A percentile compares a stretch with the other conserved stretches of the same genome.
Conservation (phyloP, 1,284 basidiomycete genomes). For the Tranzscheliella williamsii region DNA sequence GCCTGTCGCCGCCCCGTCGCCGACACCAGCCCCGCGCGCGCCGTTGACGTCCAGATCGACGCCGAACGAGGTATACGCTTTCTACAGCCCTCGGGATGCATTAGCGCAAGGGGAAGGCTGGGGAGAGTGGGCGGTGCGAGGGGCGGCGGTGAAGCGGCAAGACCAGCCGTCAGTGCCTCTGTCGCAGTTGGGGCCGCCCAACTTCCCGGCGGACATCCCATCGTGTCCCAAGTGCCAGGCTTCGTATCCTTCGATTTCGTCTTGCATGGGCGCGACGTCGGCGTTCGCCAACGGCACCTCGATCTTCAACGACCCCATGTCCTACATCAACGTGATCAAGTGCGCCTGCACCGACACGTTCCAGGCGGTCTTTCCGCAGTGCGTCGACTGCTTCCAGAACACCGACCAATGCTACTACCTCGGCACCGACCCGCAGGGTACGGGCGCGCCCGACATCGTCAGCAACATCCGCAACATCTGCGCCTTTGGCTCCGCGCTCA, state of each 20-base stretch:
- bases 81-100: slow-evolving; percentile 26
- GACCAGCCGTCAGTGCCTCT: slow-evolving; percentile 39
- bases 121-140: not conserved
- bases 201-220: slow-evolving; percentile 39
- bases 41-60: slow-evolving; percentile 20
- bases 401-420: slow-evolving; percentile 47
- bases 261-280: slow-evolving; percentile 40
- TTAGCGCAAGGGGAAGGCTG: not conserved
- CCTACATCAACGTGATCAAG: slow-evolving; percentile 65
- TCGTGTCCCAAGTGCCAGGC: slow-evolving; percentile 47
- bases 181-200: slow-evolving; percentile 29
- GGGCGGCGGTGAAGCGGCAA: slow-evolving; percentile 6
- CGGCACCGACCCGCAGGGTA: slow-evolving; percentile 49
- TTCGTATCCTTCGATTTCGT: slow-evolving; percentile 37
- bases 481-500: slow-evolving; percentile 33
- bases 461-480: slow-evolving; percentile 48
- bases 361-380: slow-evolving; percentile 71
- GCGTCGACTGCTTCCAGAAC: slow-evolving; percentile 67
- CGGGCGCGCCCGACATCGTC: slow-evolving; percentile 35
- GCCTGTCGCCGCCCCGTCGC: no score
- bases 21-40: slow-evolving; percentile 19
- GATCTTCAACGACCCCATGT: slow-evolving; percentile 48
- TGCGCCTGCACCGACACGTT: slow-evolving; percentile 73
- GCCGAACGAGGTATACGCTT: slow-evolving; percentile 35
- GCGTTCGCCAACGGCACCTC: slow-evolving; percentile 43